Evolutionary conservation across 495 filamentous ascomycete species (phyloP), one percentile per base, ranked within the genome.

Genomic region (Tuber melanosporum): DNA sequence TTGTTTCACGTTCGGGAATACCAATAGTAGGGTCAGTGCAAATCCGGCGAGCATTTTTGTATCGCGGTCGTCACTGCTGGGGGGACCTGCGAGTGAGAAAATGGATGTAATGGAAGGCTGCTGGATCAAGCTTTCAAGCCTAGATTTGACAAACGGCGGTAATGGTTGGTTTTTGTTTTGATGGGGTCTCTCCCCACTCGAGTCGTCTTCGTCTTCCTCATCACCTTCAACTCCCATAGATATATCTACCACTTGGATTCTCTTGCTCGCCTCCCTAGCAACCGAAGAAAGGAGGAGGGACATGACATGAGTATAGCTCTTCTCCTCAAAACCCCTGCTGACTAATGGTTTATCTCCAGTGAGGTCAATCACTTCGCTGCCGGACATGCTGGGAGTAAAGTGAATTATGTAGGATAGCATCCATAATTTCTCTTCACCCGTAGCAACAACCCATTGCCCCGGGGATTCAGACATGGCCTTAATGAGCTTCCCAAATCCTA

Each of bases 41-140:
- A 97, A 98, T 70, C 90, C 92, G 70, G 96, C 94, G 70, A 98
- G 87, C 19, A 92, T 85, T 77, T 89, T 90, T 0, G 93, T 91
- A 36, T 36, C 15, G 57, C 26, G 26, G 81, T 94, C 90, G 74
- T 89, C 86, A 45, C 85, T 81, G 73, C 87, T 83, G 39, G 80
- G 72, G 57, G 80, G 74, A 17, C 82, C 75, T 36, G 78, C 82
- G 19, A 42, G 85, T 73, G 78, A 85, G 84, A 44, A 83, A 72
- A 72, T 85, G 78, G 39, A 86, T 57, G 22, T 76, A 70, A 79
- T 75, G 9, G 72, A 82, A 43, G 79, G 82, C 72, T 93, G 88
- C 74, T 93, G 89, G 71, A 94, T 86, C 10, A 94, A 86, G 22
- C 89, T 88, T 32, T 86, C 81, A 1, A 94, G 83, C 79, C 92